A percentile compares a stretch with the other conserved stretches of the same genome.
Conservation (phyloP, 2,329 filamentous ascomycete genomes). For the Penicillium olsonii region DNA sequence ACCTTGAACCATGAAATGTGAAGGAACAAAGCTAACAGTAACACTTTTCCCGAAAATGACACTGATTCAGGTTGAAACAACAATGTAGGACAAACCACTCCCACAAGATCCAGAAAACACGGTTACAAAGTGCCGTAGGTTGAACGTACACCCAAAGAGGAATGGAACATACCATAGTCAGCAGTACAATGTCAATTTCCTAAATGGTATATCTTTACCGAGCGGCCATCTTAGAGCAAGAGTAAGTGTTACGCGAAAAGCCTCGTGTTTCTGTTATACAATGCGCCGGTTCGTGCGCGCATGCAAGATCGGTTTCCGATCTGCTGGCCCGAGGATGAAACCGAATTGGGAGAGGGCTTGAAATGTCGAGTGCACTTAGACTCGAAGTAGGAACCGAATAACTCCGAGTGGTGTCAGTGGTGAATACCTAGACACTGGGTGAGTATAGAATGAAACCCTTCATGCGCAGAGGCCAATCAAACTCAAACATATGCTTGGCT, state of each 20-base stretch:
- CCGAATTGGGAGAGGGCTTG: too few species aligned
- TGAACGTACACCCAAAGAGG: neutral
- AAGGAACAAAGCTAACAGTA: neutral
- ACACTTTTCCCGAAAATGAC: neutral
- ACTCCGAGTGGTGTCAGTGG: neutral
- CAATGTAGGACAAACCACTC: neutral
- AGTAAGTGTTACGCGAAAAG: neutral
- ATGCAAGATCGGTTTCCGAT: conserved; percentile 8
- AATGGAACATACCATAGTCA: neutral
- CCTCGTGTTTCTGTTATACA: conserved; percentile 4
- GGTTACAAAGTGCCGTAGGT: neutral
- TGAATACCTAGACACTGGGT: neutral
- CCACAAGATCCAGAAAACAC: neutral
- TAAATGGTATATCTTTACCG: neutral
- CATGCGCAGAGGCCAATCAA: too few species aligned
- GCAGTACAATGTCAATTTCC: neutral
- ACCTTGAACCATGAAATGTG: conserved; percentile 4
- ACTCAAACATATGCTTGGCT: too few species aligned
- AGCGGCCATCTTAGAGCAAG: neutral
- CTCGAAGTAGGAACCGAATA: neutral
- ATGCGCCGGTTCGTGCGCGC: neutral
- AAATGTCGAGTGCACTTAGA: neutral
- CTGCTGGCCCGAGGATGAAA: neutral
- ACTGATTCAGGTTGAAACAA: conserved; percentile 3
- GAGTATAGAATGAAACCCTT: neutral